Conservation (phyloP, 495 filamentous ascomycete species). For the Penicillium antarcticum region DNA sequence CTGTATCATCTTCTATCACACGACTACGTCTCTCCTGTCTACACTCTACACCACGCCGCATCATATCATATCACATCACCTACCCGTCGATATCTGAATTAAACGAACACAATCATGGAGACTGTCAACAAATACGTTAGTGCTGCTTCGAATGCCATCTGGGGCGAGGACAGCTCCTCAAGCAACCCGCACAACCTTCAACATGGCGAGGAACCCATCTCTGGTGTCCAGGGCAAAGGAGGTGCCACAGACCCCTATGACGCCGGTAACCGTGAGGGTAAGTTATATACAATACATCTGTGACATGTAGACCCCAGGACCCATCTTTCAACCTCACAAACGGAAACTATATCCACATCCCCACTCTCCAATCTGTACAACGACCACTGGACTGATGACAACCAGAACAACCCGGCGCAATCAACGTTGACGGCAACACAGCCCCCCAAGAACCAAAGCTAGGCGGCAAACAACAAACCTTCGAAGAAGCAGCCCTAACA, state of each 20-base stretch:
- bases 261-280: conserved; percentile 42
- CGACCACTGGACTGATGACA: no score
- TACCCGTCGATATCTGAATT: background rate
- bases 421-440: conserved; percentile 20
- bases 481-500: conserved; percentile 1
- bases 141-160: conserved; percentile 33
- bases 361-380: no score
- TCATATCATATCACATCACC: background rate
- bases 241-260: conserved; percentile 40
- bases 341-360: no score
- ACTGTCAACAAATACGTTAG: conserved; percentile 33
- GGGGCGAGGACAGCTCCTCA: conserved; percentile 22
- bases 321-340: no score
- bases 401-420: conserved; percentile 35
- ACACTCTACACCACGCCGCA: background rate
- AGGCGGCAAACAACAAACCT: background rate
- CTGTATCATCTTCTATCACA: background rate
- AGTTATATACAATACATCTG: conserved; percentile 5
- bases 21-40: no score
- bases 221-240: conserved; percentile 41
- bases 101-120: conserved; percentile 26
- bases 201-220: conserved; percentile 39
- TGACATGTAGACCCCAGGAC: background rate
- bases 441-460: conserved; percentile 15
- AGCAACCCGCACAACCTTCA: conserved; percentile 7